These are phyloP conservation scores for Hortiboletus rubellus DNA, from an alignment of 1,284 basidiomycete species.

Conservation along the genomic window DNA sequence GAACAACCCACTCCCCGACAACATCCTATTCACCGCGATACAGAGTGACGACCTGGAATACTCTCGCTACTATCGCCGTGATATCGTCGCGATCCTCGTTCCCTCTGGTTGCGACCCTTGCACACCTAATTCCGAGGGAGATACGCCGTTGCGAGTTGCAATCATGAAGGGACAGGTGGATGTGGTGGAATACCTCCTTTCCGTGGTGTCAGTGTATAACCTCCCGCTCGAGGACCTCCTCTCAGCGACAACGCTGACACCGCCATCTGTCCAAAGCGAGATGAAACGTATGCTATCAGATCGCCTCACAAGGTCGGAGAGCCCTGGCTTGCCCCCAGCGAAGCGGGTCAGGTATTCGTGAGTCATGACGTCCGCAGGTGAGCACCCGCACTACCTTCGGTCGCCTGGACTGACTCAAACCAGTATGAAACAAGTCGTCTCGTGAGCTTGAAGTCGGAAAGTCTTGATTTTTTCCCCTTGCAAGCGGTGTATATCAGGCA, in stretches of 20 bases:
- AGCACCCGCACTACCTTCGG: not conserved
- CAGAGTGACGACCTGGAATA: not conserved
- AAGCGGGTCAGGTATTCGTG: not conserved
- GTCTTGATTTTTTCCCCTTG: no score
- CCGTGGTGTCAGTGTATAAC: not conserved
- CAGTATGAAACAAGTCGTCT: no score
- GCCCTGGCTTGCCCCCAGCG: not conserved
- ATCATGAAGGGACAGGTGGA: not conserved
- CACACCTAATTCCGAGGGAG: not conserved
- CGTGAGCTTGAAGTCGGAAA: no score
- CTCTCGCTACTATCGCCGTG: not conserved
- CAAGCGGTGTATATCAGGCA: no score
- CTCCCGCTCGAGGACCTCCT: not conserved
- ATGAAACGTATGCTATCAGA: not conserved
- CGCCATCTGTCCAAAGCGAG: not conserved
- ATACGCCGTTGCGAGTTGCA: not conserved
- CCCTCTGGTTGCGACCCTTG: not conserved
- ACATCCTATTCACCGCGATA: constrained; percentile 5
- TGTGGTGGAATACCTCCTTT: constrained; percentile 2
- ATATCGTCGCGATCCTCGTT: not conserved
- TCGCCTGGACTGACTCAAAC: not conserved
- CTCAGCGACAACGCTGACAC: not conserved
- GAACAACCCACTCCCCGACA: not conserved
- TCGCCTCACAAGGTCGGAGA: not conserved
- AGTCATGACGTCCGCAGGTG: not conserved